phyloP scores from a whole-genome alignment of 2,329 filamentous ascomycete species.

The Lachnellula arida region DNA sequence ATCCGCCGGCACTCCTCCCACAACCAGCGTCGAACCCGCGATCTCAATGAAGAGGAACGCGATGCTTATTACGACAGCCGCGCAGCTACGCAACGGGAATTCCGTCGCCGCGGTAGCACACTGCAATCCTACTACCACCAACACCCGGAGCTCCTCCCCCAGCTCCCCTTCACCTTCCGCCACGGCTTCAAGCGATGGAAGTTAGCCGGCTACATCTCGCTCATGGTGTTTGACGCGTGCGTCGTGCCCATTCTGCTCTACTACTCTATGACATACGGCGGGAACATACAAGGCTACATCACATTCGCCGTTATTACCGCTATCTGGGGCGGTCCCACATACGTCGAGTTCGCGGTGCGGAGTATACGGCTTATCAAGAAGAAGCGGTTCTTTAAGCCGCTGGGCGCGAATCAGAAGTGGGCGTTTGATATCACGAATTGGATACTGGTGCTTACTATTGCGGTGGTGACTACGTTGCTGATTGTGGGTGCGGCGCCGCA shows the following conservation, averaged over 20 bases:
- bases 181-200: conserved; percentile 25
- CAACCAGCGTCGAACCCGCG: conserved; percentile 1
- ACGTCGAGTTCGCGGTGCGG: conserved; percentile 47
- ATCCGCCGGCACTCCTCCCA: conserved; percentile 13
- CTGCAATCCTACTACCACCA: conserved; percentile 22
- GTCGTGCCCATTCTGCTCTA: conserved; percentile 49
- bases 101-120: conserved; percentile 17
- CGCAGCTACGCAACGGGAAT: conserved; percentile 22
- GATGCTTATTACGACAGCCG: conserved; percentile 22
- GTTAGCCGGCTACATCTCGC: conserved; percentile 30
- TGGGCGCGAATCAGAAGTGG: conserved; percentile 43
- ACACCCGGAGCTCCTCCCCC: conserved; percentile 22
- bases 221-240: conserved; percentile 44
- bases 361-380: conserved; percentile 45
- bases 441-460: conserved; percentile 39
- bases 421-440: conserved; percentile 47
- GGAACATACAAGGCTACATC: conserved; percentile 34
- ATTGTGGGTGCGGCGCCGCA: conserved; percentile 48
- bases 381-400: conserved; percentile 45
- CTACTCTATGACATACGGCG: conserved; percentile 43
- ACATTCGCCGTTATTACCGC: conserved; percentile 50
- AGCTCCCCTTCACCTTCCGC: conserved; percentile 24
- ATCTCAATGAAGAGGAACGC: conserved; percentile 12
- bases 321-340: conserved; percentile 52
- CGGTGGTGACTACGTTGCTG: conserved; percentile 45